A percentile compares a stretch with the other conserved stretches of the same genome.
Conservation (phyloP, 2,329 filamentous ascomycete genomes). For the Cladosporium halotolerans region DNA sequence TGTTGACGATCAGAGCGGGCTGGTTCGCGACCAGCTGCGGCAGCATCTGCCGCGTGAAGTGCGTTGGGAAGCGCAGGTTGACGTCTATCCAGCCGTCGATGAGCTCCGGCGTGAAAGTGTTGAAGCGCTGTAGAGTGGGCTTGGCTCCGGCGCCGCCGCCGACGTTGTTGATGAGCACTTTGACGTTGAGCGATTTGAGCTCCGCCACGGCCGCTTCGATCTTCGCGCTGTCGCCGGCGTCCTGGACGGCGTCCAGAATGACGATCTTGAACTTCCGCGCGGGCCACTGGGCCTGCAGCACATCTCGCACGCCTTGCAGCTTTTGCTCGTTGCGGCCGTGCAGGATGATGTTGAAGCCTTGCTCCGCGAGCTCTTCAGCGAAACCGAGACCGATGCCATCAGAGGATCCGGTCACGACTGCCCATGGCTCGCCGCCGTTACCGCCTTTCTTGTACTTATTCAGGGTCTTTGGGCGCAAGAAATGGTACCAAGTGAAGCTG, state of each 20-base stretch:
- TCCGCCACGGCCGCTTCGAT: slow-evolving; percentile 20
- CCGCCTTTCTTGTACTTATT: slow-evolving; percentile 18
- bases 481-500: slow-evolving; percentile 21
- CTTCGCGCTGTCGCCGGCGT: slow-evolving; percentile 23
- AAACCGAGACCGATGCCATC: slow-evolving; percentile 49
- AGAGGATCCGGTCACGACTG: slow-evolving; percentile 47
- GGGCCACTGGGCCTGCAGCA: slow-evolving; percentile 38
- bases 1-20: slow-evolving; percentile 44
- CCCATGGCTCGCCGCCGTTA: slow-evolving; percentile 30
- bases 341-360: slow-evolving; percentile 49
- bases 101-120: neutral
- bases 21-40: slow-evolving; percentile 35
- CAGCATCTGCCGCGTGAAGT: slow-evolving; percentile 41
- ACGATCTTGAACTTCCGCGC: slow-evolving; percentile 33
- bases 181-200: slow-evolving; percentile 36
- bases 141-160: slow-evolving; percentile 31
- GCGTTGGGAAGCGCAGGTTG: slow-evolving; percentile 44
- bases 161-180: slow-evolving; percentile 51
- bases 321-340: slow-evolving; percentile 48
- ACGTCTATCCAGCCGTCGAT: slow-evolving; percentile 30
- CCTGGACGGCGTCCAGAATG: slow-evolving; percentile 37
- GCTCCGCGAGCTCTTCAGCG: slow-evolving; percentile 41
- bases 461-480: slow-evolving; percentile 21
- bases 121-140: slow-evolving; percentile 1
- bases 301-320: slow-evolving; percentile 34